Evolutionary conservation across 345 rosid genomes (phyloP).

Genomic region (Acer saccharum): DNA sequence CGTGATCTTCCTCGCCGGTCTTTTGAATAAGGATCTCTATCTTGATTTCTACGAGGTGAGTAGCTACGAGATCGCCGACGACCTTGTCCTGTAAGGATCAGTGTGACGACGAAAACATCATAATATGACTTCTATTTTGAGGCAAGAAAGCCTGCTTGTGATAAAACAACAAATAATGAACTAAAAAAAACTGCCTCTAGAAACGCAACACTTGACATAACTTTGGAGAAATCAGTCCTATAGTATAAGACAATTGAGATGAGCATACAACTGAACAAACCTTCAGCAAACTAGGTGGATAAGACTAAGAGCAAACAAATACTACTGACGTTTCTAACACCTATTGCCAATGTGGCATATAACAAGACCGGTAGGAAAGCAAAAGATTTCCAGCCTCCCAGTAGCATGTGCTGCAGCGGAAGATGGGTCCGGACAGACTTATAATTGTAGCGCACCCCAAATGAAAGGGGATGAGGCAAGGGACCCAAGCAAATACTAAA

Average conservation of each 20-base stretch:
- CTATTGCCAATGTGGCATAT: no score
- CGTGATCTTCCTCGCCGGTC: conserved; percentile 55
- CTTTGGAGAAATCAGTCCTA: background rate
- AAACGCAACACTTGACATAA: background rate
- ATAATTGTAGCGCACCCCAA: background rate
- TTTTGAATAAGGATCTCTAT: conserved; percentile 40
- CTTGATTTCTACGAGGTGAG: conserved; percentile 44
- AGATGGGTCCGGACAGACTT: background rate
- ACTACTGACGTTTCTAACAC: background rate
- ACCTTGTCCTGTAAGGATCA: conserved; percentile 38
- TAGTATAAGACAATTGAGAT: background rate
- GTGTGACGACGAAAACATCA: background rate
- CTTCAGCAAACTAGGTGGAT: background rate
- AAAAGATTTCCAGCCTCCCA: background rate
- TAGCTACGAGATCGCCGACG: conserved; percentile 49
- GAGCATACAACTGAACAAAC: background rate
- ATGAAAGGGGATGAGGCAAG: background rate
- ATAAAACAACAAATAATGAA: no score
- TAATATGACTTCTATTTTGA: background rate
- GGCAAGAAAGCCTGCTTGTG: no score
- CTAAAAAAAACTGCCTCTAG: no score
- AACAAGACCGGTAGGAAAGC: background rate
- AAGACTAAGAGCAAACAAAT: background rate
- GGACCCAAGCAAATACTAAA: background rate
- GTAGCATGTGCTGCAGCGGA: background rate